Evolutionary conservation across 2,329 filamentous ascomycete species (phyloP), one percentile per base, ranked within the genome.

Genomic region (Penicillium sp.): DNA sequence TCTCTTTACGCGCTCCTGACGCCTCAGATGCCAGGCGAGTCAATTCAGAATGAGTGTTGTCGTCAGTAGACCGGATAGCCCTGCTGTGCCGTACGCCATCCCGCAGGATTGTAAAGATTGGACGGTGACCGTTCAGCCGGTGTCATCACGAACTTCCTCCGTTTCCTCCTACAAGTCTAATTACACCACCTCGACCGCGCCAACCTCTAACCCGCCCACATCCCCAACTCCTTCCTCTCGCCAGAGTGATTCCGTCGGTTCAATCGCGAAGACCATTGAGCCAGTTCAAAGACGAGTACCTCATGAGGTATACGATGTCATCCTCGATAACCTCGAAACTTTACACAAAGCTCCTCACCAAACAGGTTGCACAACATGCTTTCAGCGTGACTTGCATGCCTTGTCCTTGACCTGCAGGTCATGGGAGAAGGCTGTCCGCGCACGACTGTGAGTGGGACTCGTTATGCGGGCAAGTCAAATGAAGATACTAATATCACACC

Each of bases 351-450:
- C 67, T 7, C 65, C 73, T 13, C 64, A 69, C 31, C 72, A 76
- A 37, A 65, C 71, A 22, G 74, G 80, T 33, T 85, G 84, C 66
- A 72, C 79, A 45, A 79, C 80, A 52, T 84, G 83, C 63, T 83
- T 82, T 59, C 75, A 84, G 60, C 76, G 76, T 54, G 84, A 87
- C 65, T 68, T 87, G 21, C 76, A 78, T 60, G 78, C 78, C 48
- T 71, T 86, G 29, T 78, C 81, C 48, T 68, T 85, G 59, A 83
- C 81, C 19, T 84, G 80, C 61, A 81, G 81, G 52, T 71, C 77
- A n/a, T 87, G 83, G 84, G 79, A 84, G 62, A 79, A 77, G 59
- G 77, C 78, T 14, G 82, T 82, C 11, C 77, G 78, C 62, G 72
- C 73, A 51, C 74, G 74, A 63, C 70, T 86, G 79, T 86, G 75